Evolutionary conservation across 78 protist genomes (phyloP).

Genomic region (Emiliania huxleyi): DNA sequence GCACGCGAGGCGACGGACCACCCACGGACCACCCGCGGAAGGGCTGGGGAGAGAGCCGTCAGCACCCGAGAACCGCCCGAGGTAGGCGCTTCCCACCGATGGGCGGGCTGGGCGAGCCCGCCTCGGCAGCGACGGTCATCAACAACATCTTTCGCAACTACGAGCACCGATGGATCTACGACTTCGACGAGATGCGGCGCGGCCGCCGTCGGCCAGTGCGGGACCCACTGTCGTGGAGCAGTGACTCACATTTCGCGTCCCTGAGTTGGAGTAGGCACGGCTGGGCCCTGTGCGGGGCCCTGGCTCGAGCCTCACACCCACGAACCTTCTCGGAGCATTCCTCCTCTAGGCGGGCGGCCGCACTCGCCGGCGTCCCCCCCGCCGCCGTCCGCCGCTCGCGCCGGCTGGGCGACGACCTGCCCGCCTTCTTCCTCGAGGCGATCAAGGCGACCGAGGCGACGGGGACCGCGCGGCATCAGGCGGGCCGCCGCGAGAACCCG

Average conservation of each 20-base stretch:
- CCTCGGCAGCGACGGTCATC: neutral
- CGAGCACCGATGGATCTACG: conserved; percentile 4
- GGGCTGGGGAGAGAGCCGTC: too few relatives aligned
- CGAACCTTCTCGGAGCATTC: neutral
- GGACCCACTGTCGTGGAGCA: neutral
- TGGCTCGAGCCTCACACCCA: neutral
- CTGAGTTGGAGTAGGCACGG: too few relatives aligned
- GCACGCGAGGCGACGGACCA: too few relatives aligned
- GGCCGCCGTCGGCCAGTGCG: neutral
- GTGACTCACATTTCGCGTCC: too few relatives aligned
- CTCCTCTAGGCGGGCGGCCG: neutral
- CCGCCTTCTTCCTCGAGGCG: neutral
- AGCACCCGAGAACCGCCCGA: too few relatives aligned
- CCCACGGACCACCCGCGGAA: too few relatives aligned
- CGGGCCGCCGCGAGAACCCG: neutral
- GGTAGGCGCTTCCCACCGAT: neutral
- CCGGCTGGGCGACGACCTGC: neutral
- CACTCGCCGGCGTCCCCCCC: neutral
- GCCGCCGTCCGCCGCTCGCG: neutral
- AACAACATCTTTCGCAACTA: neutral
- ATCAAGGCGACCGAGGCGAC: neutral
- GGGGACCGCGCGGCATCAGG: neutral
- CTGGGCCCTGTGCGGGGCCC: too few relatives aligned
- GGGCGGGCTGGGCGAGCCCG: neutral
- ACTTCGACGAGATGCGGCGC: neutral